Evolutionary conservation across 2,329 filamentous ascomycete genomes (phyloP).

Genomic region (Colletotrichum chrysophilum): DNA sequence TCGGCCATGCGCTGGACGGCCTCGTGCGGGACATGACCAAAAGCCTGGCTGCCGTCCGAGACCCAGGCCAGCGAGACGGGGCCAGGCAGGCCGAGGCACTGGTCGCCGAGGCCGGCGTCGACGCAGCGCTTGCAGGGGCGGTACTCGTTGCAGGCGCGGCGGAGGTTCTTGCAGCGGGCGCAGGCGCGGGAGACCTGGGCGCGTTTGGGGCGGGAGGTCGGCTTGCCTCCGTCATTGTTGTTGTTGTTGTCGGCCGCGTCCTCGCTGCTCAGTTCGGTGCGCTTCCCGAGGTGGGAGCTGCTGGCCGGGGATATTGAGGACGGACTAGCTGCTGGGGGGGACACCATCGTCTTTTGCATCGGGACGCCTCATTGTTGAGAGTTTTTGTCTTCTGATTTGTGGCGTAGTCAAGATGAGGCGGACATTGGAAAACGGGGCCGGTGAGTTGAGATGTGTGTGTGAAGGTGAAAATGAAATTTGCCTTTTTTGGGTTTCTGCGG

Average conservation of each 20-base stretch:
- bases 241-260: background rate
- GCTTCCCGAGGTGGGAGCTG: slow-evolving; percentile 19
- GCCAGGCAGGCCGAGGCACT: slow-evolving; percentile 34
- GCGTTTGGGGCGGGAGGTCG: slow-evolving; percentile 10
- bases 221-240: background rate
- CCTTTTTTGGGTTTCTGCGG: background rate
- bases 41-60: slow-evolving; percentile 25
- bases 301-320: slow-evolving; percentile 16
- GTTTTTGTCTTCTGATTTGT: background rate
- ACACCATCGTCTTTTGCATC: slow-evolving; percentile 19
- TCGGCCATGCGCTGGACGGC: slow-evolving; percentile 35
- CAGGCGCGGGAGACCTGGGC: slow-evolving; percentile 49
- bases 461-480: background rate
- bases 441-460: background rate
- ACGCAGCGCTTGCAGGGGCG: slow-evolving; percentile 48
- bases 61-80: slow-evolving; percentile 20
- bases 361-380: slow-evolving; percentile 15
- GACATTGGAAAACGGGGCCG: background rate
- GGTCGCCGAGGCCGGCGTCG: slow-evolving; percentile 43
- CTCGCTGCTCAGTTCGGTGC: background rate
- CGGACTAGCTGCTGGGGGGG: slow-evolving; percentile 20
- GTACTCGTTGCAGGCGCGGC: slow-evolving; percentile 49
- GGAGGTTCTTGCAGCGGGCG: slow-evolving; percentile 45
- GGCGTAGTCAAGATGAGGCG: background rate
- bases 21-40: slow-evolving; percentile 26